phyloP scores from a whole-genome alignment of 345 rosid genomes.

The Cardamine resedifolia region DNA sequence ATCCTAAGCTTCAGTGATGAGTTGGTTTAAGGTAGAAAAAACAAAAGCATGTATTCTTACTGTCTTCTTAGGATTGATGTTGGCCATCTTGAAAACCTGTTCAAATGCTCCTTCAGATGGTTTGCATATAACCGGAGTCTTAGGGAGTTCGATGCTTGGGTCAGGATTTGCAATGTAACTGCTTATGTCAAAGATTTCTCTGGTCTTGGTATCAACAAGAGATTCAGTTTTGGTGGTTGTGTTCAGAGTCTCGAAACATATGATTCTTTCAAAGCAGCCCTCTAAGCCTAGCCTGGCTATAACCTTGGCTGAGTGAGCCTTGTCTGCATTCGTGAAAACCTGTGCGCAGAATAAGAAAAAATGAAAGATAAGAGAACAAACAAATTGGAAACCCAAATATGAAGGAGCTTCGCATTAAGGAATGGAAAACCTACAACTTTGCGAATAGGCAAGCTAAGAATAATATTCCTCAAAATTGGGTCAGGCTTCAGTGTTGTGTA shows the following conservation, averaged over 20 bases:
- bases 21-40: background rate
- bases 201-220: constrained; percentile 20
- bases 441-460: constrained; percentile 81
- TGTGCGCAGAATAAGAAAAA: background rate
- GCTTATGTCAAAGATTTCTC: constrained; percentile 48
- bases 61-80: constrained; percentile 72
- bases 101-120: constrained; percentile 79
- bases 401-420: background rate
- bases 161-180: constrained; percentile 40
- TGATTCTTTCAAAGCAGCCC: constrained; percentile 82
- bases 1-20: background rate
- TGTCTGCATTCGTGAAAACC: constrained; percentile 91
- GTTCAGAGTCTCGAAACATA: constrained; percentile 88
- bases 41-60: constrained; percentile 42
- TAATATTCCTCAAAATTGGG: constrained; percentile 67
- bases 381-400: background rate
- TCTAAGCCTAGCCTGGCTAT: constrained; percentile 82
- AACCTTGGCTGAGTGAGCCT: constrained; percentile 66
- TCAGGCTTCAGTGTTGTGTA: constrained; percentile 79
- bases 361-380: background rate
- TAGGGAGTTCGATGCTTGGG: constrained; percentile 47
- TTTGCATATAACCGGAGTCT: constrained; percentile 74
- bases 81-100: constrained; percentile 65
- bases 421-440: constrained; percentile 61
- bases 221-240: constrained; percentile 45